phyloP scores from a whole-genome alignment of 495 filamentous ascomycete species.

The Ramalina peruviana region DNA sequence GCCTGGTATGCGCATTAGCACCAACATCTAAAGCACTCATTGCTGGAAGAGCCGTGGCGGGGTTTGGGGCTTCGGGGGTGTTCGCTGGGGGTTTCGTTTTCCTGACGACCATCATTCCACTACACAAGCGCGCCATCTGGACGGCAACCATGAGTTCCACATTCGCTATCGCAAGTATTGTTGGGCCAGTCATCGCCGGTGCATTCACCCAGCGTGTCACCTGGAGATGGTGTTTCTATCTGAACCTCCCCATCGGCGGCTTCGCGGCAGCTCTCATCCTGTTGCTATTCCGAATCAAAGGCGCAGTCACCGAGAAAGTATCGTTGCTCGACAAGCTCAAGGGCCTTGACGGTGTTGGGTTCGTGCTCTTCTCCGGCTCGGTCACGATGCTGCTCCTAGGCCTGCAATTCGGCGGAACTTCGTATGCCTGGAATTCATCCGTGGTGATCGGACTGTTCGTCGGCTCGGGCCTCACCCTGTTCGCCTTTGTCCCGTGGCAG shows the following conservation, averaged over 20 bases:
- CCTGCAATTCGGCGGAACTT: slow-evolving; percentile 38
- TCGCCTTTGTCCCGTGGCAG: slow-evolving; percentile 29
- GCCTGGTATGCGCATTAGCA: slow-evolving; percentile 50
- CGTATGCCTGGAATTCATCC: slow-evolving; percentile 33
- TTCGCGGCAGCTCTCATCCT: not conserved
- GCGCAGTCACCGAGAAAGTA: not conserved
- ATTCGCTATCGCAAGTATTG: slow-evolving; percentile 38
- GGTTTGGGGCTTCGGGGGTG: slow-evolving; percentile 48
- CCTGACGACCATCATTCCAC: not conserved
- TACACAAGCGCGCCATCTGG: slow-evolving; percentile 28
- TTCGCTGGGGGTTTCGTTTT: slow-evolving; percentile 6
- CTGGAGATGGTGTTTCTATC: slow-evolving; percentile 71
- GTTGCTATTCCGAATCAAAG: not conserved
- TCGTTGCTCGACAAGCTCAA: slow-evolving; percentile 5
- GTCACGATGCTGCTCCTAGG: slow-evolving; percentile 35
- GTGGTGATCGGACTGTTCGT: slow-evolving; percentile 23
- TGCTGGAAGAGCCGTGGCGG: slow-evolving; percentile 56
- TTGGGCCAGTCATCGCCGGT: slow-evolving; percentile 43
- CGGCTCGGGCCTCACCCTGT: slow-evolving; percentile 23
- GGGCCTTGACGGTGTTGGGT: slow-evolving; percentile 30
- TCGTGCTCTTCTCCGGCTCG: slow-evolving; percentile 28
- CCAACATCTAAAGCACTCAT: slow-evolving; percentile 50
- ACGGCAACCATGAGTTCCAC: slow-evolving; percentile 27
- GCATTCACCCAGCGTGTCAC: slow-evolving; percentile 37
- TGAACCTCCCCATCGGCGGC: slow-evolving; percentile 32